phyloP scores from a whole-genome alignment of 371 early-diverging fungal species.

The Spiromyces aspiralis region DNA sequence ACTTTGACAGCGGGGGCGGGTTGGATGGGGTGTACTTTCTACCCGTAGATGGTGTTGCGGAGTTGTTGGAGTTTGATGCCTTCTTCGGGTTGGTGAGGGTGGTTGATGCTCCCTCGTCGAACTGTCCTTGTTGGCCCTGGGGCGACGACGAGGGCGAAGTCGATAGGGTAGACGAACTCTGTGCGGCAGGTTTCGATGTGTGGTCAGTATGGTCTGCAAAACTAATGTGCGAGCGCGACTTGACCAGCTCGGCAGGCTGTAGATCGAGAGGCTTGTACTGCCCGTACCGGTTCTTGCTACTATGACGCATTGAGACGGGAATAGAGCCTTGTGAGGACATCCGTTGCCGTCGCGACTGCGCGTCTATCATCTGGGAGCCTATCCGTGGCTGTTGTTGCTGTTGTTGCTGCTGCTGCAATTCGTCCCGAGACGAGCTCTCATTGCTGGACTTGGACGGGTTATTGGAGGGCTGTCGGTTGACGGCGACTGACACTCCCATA shows the following conservation, averaged over 20 bases:
- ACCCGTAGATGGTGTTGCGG: no score
- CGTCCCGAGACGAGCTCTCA: constrained; percentile 25
- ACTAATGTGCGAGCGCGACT: neutral
- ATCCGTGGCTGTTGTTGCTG: constrained; percentile 11
- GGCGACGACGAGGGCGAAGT: neutral
- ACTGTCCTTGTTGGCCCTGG: no score
- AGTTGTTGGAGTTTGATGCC: no score
- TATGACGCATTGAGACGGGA: neutral
- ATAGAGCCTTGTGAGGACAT: neutral
- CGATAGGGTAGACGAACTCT: neutral
- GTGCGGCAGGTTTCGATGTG: neutral
- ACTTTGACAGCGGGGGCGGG: constrained; percentile 26
- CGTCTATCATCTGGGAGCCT: neutral
- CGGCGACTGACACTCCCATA: constrained; percentile 18
- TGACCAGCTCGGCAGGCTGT: neutral
- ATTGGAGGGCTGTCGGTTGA: neutral
- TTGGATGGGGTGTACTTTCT: constrained; percentile 14
- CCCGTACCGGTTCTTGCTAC: neutral
- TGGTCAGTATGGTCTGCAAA: neutral
- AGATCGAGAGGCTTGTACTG: neutral
- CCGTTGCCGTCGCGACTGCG: neutral
- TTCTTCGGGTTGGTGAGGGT: neutral
- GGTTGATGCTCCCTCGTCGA: no score
- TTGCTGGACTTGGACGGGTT: neutral
- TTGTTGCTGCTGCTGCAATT: constrained; percentile 32